phyloP scores from a whole-genome alignment of 2,329 filamentous ascomycete genomes.

The Capronia coronata region DNA sequence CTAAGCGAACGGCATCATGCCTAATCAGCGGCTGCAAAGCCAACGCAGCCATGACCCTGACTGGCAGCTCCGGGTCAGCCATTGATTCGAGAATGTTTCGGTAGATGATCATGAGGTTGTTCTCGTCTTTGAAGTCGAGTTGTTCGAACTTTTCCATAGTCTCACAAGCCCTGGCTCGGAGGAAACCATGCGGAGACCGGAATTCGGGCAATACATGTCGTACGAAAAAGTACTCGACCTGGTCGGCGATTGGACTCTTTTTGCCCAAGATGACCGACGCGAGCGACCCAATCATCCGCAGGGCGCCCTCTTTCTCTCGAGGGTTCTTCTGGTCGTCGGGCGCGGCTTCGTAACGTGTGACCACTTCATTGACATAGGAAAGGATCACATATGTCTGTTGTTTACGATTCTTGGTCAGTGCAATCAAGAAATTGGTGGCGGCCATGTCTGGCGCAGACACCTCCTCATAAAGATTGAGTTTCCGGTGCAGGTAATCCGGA shows the following conservation, averaged over 20 bases:
- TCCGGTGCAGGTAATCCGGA: slow-evolving; percentile 92
- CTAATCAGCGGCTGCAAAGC: slow-evolving; percentile 92
- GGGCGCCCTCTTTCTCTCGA: slow-evolving; percentile 88
- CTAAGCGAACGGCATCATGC: slow-evolving; percentile 85
- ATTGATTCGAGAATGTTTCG: slow-evolving; percentile 94
- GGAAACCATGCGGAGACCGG: slow-evolving; percentile 81
- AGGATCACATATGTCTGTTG: slow-evolving; percentile 95
- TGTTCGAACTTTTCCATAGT: slow-evolving; percentile 97
- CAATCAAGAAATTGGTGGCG: slow-evolving; percentile 92
- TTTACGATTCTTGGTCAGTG: slow-evolving; percentile 84
- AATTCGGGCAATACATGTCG: slow-evolving; percentile 98
- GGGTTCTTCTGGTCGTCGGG: slow-evolving; percentile 87
- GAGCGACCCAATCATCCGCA: slow-evolving; percentile 94
- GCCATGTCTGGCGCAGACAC: slow-evolving; percentile 91
- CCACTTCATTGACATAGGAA: slow-evolving; percentile 88
- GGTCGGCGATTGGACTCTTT: slow-evolving; percentile 95
- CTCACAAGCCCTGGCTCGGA: slow-evolving; percentile 90
- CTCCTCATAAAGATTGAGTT: slow-evolving; percentile 96
- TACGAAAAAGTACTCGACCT: slow-evolving; percentile 97
- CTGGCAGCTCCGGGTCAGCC: slow-evolving; percentile 87
- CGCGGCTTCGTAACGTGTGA: slow-evolving; percentile 82
- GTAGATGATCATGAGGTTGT: slow-evolving; percentile 94
- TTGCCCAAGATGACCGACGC: slow-evolving; percentile 92
- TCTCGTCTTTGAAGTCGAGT: slow-evolving; percentile 91
- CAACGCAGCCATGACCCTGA: slow-evolving; percentile 87